A percentile compares a stretch with the other conserved stretches of the same genome.
These are phyloP conservation scores for Alternaria burnsii DNA, from an alignment of 2,329 filamentous ascomycete species.

Conservation along the genomic window DNA sequence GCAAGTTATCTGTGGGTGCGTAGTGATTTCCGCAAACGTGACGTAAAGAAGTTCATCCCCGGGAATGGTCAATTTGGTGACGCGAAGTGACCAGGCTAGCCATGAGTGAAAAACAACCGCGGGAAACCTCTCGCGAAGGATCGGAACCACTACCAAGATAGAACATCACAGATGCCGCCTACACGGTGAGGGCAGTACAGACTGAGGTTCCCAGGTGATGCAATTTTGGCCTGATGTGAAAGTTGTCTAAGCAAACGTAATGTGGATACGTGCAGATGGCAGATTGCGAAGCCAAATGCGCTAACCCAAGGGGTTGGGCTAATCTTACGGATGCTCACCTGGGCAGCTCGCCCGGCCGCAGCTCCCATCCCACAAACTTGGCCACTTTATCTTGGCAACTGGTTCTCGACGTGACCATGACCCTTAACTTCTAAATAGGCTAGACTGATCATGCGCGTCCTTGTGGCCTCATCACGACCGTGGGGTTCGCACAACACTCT, in stretches of 20 bases:
- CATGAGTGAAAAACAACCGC: background rate
- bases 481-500: conserved; percentile 5
- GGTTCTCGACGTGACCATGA: conserved; percentile 5
- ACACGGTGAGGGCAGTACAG: background rate
- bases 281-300: conserved; percentile 3
- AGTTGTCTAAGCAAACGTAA: background rate
- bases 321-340: background rate
- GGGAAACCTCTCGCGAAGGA: background rate
- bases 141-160: background rate
- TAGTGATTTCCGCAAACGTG: background rate
- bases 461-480: conserved; percentile 6
- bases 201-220: background rate
- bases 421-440: conserved; percentile 1
- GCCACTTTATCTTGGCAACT: conserved; percentile 6
- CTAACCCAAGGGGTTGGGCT: conserved; percentile 1
- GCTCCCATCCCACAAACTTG: conserved; percentile 1
- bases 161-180: background rate
- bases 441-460: conserved; percentile 4
- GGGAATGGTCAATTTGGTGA: background rate
- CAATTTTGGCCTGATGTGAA: background rate
- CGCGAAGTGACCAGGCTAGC: background rate
- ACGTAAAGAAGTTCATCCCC: background rate
- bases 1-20: background rate
- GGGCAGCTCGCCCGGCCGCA: background rate
- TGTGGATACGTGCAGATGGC: background rate